Conservation (phyloP, 2,329 filamentous ascomycete species). For the Nigrograna mackinnonii region DNA sequence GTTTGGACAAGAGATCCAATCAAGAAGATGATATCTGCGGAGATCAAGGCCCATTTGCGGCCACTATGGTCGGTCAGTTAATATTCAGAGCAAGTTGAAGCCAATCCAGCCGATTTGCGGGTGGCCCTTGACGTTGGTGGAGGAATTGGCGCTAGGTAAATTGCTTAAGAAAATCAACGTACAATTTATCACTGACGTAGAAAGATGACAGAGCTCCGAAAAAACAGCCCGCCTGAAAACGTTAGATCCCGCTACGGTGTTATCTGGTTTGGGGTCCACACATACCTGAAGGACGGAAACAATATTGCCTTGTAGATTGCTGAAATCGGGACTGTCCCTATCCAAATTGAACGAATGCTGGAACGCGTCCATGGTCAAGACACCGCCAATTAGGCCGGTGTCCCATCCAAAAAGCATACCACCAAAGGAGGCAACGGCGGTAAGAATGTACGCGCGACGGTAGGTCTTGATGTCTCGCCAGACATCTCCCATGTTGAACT, state of each 20-base stretch:
- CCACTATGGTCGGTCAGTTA: slow-evolving; percentile 22
- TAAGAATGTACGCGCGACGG: slow-evolving; percentile 44
- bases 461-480: slow-evolving; percentile 45
- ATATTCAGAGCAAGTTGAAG: background rate
- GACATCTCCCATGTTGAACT: slow-evolving; percentile 33
- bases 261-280: background rate
- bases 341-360: slow-evolving; percentile 46
- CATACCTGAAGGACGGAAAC: slow-evolving; percentile 45
- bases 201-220: slow-evolving; percentile 48
- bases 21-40: slow-evolving; percentile 47
- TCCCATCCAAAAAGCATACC: slow-evolving; percentile 46
- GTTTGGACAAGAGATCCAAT: slow-evolving; percentile 47
- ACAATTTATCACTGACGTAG: slow-evolving; percentile 46
- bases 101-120: no score
- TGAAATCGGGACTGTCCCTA: slow-evolving; percentile 32
- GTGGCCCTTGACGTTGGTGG: no score
- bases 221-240: slow-evolving; percentile 43
- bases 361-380: slow-evolving; percentile 48
- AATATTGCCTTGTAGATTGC: slow-evolving; percentile 48
- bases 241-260: no score
- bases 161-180: slow-evolving; percentile 3
- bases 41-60: slow-evolving; percentile 44
- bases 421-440: slow-evolving; percentile 47
- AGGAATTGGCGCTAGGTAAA: no score
- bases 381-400: slow-evolving; percentile 41